Evolutionary conservation across 1,139 yeast species (phyloP), one percentile per base, ranked within the genome.

Genomic region (Taphrina pruni): DNA sequence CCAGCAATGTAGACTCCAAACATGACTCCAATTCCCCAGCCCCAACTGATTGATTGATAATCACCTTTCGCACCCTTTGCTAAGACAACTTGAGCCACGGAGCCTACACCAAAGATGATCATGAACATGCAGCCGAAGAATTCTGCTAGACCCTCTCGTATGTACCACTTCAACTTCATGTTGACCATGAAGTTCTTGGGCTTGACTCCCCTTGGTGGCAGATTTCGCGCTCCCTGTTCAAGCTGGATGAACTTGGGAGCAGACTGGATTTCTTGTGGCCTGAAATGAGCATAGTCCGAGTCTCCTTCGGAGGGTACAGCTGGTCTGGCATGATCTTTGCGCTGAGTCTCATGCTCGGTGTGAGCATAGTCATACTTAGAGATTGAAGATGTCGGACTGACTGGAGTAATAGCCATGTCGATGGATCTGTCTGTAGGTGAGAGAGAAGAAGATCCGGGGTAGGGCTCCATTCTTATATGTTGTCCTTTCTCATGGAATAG

Each of bases 1-100:
- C 78, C 78, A 17, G 77, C 70, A 45, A 70, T 52, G 54, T 68
- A 71, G 39, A 71, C 70, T 6, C 66, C 67, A 46, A 70, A 69
- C 69, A 60, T 58, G 50, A 58, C 65, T 43, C 69, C 65, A 17
- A 54, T 54, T 20, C 84, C 86, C 86, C 86, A 84, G 38, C 82
- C 79, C 70, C 83, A 75, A 8, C 82, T 81, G 69, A 83, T 77
- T 32, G 81, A 78, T 62, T 79, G 81, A 69, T 79, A 80, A 58
- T 78, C 77, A 73, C 86, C 86, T 41, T 79, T 78, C 3, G 73
- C 70, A 41, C 78, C 78, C 5, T 72, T 67, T 4, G 83, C 79
- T 12, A 79, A 70, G 50, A 75, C 76, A 54, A 77, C 79, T 39
- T 57, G 66, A 9, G 60, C 65, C n/a, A 65, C 67, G 3, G 35